These are phyloP conservation scores for Lentinus brumalis DNA, from an alignment of 768 basidiomycete species.

Conservation along the genomic window DNA sequence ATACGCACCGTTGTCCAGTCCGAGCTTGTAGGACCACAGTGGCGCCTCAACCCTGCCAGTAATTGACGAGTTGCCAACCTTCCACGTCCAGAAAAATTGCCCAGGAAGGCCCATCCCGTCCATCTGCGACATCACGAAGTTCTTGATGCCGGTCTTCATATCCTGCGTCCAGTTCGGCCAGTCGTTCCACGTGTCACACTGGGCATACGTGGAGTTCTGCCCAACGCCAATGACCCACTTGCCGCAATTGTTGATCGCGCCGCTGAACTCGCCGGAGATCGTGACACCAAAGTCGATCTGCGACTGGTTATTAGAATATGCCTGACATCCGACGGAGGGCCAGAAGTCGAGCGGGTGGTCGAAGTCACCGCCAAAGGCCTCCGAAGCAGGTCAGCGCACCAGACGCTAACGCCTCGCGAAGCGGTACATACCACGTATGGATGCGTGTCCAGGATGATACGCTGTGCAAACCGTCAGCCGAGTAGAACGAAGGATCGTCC, in stretches of 20 bases:
- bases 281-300: conserved; percentile 66
- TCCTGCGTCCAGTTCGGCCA: conserved; percentile 53
- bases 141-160: conserved; percentile 52
- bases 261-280: conserved; percentile 76
- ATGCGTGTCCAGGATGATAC: conserved; percentile 53
- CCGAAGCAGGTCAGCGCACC: neutral
- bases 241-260: conserved; percentile 68
- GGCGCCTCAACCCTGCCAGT: conserved; percentile 52
- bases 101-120: conserved; percentile 57
- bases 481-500: neutral
- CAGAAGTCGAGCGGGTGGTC: conserved; percentile 28
- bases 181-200: conserved; percentile 48
- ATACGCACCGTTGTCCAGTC: conserved; percentile 55
- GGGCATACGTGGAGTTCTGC: conserved; percentile 18
- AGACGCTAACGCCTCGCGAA: neutral
- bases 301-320: conserved; percentile 30
- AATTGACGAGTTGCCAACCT: conserved; percentile 62
- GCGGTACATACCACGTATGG: conserved; percentile 42
- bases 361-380: conserved; percentile 31
- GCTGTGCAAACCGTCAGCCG: conserved; percentile 18
- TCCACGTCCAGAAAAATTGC: conserved; percentile 85
- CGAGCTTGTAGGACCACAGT: conserved; percentile 72
- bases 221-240: conserved; percentile 43
- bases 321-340: conserved; percentile 27
- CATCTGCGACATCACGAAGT: conserved; percentile 60